Conservation (phyloP, 2,329 filamentous ascomycete genomes). For the Sphaceloma murrayae region DNA sequence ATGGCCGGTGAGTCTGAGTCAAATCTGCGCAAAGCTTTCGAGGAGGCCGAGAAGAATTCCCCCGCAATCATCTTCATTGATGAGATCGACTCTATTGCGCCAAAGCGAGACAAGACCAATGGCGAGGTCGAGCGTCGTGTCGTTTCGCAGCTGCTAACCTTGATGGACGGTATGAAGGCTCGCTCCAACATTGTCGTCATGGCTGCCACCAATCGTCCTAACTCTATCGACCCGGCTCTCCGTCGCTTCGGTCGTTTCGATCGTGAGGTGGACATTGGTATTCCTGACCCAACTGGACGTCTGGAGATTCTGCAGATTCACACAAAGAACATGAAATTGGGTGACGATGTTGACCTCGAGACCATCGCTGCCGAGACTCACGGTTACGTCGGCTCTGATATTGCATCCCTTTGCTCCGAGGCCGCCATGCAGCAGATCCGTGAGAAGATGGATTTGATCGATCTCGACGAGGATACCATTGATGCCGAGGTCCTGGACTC, state of each 20-base stretch:
- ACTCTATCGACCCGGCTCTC: constrained; percentile 95
- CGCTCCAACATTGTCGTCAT: constrained; percentile 98
- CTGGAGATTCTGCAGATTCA: constrained; percentile 98
- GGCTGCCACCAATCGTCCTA: constrained; percentile 97
- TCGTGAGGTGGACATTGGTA: constrained; percentile 96
- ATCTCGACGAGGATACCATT: constrained; percentile 97
- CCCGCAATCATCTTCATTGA: constrained; percentile 99
- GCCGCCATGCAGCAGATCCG: constrained; percentile 99
- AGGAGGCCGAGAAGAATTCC: constrained; percentile 98
- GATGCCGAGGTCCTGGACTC: constrained; percentile 98
- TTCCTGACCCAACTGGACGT: constrained; percentile 94
- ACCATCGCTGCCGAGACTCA: constrained; percentile 95
- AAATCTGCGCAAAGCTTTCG: constrained; percentile 96
- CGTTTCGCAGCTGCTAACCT: constrained; percentile 88
- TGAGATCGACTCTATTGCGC: constrained; percentile 97
- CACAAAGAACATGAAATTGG: constrained; percentile 99
- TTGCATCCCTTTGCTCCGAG: constrained; percentile 96
- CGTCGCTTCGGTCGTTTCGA: constrained; percentile 98
- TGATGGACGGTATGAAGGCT: constrained; percentile 99
- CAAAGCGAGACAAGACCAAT: constrained; percentile 99
- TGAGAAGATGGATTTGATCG: constrained; percentile 99
- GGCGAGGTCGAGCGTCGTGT: constrained; percentile 98
- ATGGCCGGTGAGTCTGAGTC: constrained; percentile 99
- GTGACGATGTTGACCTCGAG: constrained; percentile 91
- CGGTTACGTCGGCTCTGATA: constrained; percentile 97